A percentile compares a stretch with the other conserved stretches of the same genome.
These are phyloP conservation scores for Atkinsonella texensis DNA, from an alignment of 2,329 filamentous ascomycete species.

Conservation along the genomic window DNA sequence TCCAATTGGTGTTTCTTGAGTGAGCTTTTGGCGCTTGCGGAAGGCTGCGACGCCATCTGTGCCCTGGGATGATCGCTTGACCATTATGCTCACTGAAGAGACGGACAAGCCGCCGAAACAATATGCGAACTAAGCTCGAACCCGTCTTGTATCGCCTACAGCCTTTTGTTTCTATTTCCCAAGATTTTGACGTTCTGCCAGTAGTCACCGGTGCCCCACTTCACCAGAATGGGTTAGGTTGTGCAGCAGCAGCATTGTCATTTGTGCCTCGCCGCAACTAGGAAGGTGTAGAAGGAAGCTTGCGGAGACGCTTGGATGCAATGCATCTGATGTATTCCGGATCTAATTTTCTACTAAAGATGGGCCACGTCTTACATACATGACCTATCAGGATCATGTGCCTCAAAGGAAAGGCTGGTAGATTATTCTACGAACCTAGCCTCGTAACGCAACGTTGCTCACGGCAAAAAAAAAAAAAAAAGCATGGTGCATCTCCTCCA, in stretches of 20 bases:
- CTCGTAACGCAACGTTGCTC: background rate
- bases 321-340: too few species aligned
- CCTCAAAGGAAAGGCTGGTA: too few species aligned
- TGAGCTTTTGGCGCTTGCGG: constrained; percentile 44
- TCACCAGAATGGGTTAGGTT: constrained; percentile 11
- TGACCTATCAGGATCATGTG: too few species aligned
- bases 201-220: constrained; percentile 18
- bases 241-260: background rate
- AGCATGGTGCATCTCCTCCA: background rate
- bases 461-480: background rate
- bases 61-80: constrained; percentile 30
- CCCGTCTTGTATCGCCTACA: background rate
- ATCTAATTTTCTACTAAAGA: too few species aligned
- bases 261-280: background rate
- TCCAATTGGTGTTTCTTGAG: constrained; percentile 43
- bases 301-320: too few species aligned
- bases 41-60: constrained; percentile 28
- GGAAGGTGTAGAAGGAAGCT: too few species aligned
- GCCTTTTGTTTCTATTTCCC: constrained; percentile 10
- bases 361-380: too few species aligned
- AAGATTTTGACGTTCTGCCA: constrained; percentile 27
- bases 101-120: constrained; percentile 1
- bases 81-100: constrained; percentile 21
- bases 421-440: too few species aligned
- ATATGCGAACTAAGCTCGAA: background rate